These are phyloP conservation scores for Colletotrichum siamense DNA, from an alignment of 2,329 filamentous ascomycete genomes.

Conservation along the genomic window DNA sequence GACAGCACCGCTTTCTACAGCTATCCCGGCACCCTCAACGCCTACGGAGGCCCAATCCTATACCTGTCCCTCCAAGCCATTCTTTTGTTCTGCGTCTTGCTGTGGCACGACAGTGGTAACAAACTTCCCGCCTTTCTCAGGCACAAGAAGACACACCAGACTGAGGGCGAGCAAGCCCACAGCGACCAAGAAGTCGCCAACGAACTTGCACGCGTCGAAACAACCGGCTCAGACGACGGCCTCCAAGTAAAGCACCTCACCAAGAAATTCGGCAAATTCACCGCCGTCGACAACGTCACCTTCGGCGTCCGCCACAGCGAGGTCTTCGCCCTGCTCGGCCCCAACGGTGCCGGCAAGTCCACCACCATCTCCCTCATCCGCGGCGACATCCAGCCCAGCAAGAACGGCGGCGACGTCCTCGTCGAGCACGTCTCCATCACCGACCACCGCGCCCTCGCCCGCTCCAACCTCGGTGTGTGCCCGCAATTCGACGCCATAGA, in stretches of 20 bases:
- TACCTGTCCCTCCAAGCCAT: constrained; percentile 80
- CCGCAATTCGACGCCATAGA: constrained; percentile 90
- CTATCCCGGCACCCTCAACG: constrained; percentile 72
- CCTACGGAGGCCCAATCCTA: constrained; percentile 84
- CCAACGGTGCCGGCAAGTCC: constrained; percentile 90
- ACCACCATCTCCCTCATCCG: constrained; percentile 89
- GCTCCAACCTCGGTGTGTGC: constrained; percentile 83
- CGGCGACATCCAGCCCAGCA: constrained; percentile 78
- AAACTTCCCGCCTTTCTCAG: background rate
- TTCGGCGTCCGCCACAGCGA: constrained; percentile 82
- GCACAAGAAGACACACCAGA: constrained; percentile 44
- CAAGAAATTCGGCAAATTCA: constrained; percentile 77
- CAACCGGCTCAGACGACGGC: constrained; percentile 55
- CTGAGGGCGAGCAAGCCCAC: constrained; percentile 30
- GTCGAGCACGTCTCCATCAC: constrained; percentile 80
- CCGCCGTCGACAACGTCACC: constrained; percentile 86
- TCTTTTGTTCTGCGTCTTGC: constrained; percentile 71
- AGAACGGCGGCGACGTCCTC: constrained; percentile 76
- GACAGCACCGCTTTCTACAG: constrained; percentile 64
- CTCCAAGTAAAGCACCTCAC: constrained; percentile 79
- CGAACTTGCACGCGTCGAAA: constrained; percentile 67
- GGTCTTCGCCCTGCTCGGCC: constrained; percentile 87
- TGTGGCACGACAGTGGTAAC: constrained; percentile 82
- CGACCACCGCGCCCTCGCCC: constrained; percentile 73
- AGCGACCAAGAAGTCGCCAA: constrained; percentile 66